A percentile compares a stretch with the other conserved stretches of the same genome.
These are phyloP conservation scores for Dendrocalamus latiflorus DNA, from an alignment of 202 grass and related monocot genomes.

Conservation along the genomic window DNA sequence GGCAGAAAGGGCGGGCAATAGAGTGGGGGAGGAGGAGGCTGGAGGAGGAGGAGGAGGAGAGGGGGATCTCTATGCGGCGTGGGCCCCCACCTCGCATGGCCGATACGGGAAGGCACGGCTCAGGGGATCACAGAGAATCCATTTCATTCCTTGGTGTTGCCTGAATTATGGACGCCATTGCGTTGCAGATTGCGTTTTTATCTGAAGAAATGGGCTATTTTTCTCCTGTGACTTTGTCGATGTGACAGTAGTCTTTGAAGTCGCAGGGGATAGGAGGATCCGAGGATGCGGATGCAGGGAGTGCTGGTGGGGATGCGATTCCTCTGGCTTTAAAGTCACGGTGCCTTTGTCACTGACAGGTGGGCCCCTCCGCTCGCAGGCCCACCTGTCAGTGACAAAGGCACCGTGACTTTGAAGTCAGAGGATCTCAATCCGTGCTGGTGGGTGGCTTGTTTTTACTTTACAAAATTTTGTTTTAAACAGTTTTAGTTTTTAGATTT, in stretches of 20 bases:
- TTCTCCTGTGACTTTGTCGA: background rate
- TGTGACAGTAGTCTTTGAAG: background rate
- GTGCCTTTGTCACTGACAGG: too few relatives aligned
- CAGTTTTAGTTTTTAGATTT: too few relatives aligned
- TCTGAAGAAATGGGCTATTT: background rate
- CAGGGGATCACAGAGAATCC: slow-evolving; percentile 1
- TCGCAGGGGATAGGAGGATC: background rate
- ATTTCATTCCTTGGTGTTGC: background rate
- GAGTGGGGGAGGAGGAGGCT: background rate
- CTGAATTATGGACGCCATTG: background rate
- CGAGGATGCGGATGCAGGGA: background rate
- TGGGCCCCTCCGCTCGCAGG: too few relatives aligned
- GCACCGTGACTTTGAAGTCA: too few relatives aligned
- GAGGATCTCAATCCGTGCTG: too few relatives aligned
- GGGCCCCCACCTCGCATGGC: slow-evolving; percentile 16
- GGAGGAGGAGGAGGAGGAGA: background rate
- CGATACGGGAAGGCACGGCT: background rate
- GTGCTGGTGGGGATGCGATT: slow-evolving; percentile 9
- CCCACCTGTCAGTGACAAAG: too few relatives aligned
- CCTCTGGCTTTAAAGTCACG: too few relatives aligned
- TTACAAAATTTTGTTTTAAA: too few relatives aligned
- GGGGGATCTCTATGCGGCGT: slow-evolving; percentile 5
- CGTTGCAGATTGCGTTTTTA: background rate
- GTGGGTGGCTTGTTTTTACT: too few relatives aligned
- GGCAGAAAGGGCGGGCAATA: slow-evolving; percentile 31